These are phyloP conservation scores for Fusarium longipes DNA, from an alignment of 2,329 filamentous ascomycete genomes.

Conservation along the genomic window DNA sequence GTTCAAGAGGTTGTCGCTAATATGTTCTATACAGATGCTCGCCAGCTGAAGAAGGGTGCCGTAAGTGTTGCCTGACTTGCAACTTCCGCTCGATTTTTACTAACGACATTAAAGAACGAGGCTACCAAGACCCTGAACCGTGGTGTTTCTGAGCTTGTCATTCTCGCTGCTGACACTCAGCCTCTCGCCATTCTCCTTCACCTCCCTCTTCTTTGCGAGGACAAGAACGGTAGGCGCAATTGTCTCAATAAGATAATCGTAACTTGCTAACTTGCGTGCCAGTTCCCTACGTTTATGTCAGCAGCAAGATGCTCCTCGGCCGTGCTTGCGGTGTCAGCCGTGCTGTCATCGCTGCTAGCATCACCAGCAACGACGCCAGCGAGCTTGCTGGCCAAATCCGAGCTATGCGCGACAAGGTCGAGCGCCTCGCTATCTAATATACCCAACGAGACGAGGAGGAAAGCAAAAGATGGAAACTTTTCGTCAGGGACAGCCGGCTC, in stretches of 20 bases:
- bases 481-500: conserved; percentile 16
- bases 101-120: conserved; percentile 31
- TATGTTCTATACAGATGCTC: conserved; percentile 58
- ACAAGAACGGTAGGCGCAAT: conserved; percentile 66
- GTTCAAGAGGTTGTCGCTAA: conserved; percentile 3
- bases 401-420: conserved; percentile 92
- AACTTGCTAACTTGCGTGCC: conserved; percentile 22
- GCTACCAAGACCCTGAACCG: conserved; percentile 89
- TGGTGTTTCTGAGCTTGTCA: conserved; percentile 88
- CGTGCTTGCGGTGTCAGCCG: conserved; percentile 90
- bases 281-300: conserved; percentile 73
- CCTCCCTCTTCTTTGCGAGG: conserved; percentile 87
- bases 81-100: background rate
- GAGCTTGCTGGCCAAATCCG: conserved; percentile 91
- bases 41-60: conserved; percentile 86
- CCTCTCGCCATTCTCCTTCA: conserved; percentile 91
- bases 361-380: conserved; percentile 91
- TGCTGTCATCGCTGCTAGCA: conserved; percentile 85
- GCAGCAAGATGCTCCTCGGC: conserved; percentile 85
- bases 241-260: background rate
- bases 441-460: conserved; percentile 31
- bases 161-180: conserved; percentile 88
- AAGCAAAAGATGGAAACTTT: conserved; percentile 32
- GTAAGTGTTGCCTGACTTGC: conserved; percentile 55
- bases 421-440: conserved; percentile 89